Evolutionary conservation across 352 stramenopile species (phyloP).

Genomic region (Phytophthora brassicae): DNA sequence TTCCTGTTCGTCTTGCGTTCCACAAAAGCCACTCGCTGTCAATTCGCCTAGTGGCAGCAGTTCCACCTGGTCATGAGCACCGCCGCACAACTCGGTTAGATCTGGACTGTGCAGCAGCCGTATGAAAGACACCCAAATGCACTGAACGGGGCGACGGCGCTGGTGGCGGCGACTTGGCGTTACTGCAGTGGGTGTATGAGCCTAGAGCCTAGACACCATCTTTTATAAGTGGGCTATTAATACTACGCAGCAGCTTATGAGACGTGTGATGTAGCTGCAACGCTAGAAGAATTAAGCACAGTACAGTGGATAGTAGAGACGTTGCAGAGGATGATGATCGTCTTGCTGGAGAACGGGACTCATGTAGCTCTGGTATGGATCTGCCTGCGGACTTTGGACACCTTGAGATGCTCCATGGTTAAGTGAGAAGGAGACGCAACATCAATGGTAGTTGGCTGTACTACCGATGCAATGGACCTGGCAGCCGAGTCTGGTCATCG

Average conservation of each 20-base stretch:
- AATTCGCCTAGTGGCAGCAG: conserved; percentile 14
- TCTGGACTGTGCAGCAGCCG: conserved; percentile 16
- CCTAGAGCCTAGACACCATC: not conserved
- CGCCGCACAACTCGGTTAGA: not conserved
- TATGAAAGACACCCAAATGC: conserved; percentile 5
- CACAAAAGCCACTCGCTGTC: not conserved
- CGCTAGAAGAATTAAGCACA: not conserved
- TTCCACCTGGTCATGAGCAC: conserved; percentile 10
- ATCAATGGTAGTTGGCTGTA: not conserved
- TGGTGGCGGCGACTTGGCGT: not conserved
- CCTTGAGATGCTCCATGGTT: too few species aligned
- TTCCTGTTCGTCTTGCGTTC: conserved; percentile 1
- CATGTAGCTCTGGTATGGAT: not conserved
- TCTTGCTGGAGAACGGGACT: not conserved
- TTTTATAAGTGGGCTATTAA: not conserved
- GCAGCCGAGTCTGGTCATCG: conserved; percentile 4
- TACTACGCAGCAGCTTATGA: not conserved
- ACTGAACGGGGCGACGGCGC: conserved; percentile 7
- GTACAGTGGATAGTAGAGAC: conserved; percentile 2
- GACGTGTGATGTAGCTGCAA: not conserved
- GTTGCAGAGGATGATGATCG: not conserved
- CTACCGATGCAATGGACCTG: not conserved
- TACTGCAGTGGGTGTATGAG: conserved; percentile 1
- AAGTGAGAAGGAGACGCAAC: too few species aligned
- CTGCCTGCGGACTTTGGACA: conserved; percentile 1